phyloP scores from a whole-genome alignment of 805 yeast genomes.

The Candida insectalens region DNA sequence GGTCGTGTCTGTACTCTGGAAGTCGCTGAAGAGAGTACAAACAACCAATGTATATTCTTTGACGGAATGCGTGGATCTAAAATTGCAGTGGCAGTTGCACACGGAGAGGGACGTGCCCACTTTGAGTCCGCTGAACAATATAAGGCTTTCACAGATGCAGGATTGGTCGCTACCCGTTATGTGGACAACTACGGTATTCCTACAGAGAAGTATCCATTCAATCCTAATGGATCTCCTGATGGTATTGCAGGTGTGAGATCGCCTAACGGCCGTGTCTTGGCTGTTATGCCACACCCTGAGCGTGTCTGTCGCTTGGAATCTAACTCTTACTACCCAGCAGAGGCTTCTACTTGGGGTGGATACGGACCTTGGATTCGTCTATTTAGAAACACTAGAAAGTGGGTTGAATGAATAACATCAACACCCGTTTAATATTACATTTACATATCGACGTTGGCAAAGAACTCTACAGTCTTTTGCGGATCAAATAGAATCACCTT shows the following conservation, averaged over 20 bases:
- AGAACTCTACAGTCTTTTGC: slow-evolving; percentile 34
- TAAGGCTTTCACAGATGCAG: slow-evolving; percentile 37
- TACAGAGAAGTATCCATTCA: slow-evolving; percentile 80
- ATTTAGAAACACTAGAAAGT: slow-evolving; percentile 85
- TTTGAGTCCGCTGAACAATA: slow-evolving; percentile 41
- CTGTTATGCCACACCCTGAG: slow-evolving; percentile 99
- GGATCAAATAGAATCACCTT: slow-evolving; percentile 43
- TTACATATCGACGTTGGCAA: slow-evolving; percentile 3
- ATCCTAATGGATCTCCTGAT: slow-evolving; percentile 92
- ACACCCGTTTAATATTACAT: not conserved
- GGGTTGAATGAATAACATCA: slow-evolving; percentile 46
- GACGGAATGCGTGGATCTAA: slow-evolving; percentile 89
- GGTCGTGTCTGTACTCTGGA: slow-evolving; percentile 91
- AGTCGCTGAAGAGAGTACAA: slow-evolving; percentile 41
- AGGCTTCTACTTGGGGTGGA: slow-evolving; percentile 58
- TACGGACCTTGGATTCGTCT: slow-evolving; percentile 94
- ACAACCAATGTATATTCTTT: slow-evolving; percentile 54
- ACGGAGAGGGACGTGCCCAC: slow-evolving; percentile 92
- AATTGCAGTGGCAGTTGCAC: slow-evolving; percentile 95
- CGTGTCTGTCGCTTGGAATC: slow-evolving; percentile 82
- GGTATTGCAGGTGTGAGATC: slow-evolving; percentile 90
- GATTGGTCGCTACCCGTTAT: slow-evolving; percentile 62
- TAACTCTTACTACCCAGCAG: slow-evolving; percentile 81
- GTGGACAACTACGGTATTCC: slow-evolving; percentile 85
- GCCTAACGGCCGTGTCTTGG: slow-evolving; percentile 89